Percentiles rank a stretch among this genome's conserved stretches.
Conservation (phyloP, 2,329 filamentous ascomycete species). For the Chrysoporthe deuterocubensis region DNA sequence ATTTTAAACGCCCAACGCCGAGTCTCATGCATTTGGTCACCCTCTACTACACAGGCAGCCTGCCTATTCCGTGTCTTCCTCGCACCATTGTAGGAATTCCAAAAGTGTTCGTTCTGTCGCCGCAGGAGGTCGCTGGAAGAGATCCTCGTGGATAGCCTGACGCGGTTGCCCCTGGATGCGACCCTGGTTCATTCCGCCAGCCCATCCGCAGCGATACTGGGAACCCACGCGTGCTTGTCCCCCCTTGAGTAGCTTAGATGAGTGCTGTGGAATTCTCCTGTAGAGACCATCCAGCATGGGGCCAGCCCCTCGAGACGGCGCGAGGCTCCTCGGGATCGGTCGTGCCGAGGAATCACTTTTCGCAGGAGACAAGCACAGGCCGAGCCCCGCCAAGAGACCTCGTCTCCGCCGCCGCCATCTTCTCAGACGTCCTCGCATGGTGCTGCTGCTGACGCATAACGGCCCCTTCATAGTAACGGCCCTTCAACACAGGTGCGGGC, state of each 20-base stretch:
- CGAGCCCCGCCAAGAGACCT: background rate
- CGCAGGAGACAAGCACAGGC: background rate
- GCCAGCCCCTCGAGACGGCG: background rate
- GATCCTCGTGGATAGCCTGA: background rate
- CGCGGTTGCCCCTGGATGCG: background rate
- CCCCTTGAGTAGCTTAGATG: background rate
- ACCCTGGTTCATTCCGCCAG: background rate
- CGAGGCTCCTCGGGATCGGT: background rate
- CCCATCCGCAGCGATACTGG: background rate
- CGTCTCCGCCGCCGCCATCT: background rate
- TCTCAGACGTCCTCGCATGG: background rate
- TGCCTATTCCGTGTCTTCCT: background rate
- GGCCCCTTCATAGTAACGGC: background rate
- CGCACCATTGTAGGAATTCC: background rate
- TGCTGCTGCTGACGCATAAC: background rate
- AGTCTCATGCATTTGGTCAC: background rate
- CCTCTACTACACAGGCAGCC: background rate
- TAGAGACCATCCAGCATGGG: no score
- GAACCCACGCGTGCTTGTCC: background rate
- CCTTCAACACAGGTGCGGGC: background rate
- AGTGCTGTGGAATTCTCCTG: no score
- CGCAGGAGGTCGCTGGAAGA: background rate
- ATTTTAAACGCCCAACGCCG: background rate
- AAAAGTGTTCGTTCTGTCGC: background rate
- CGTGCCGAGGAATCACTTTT: background rate